Conservation (phyloP, 805 yeast genomes). For the Sugiyamaella chiloensis region DNA sequence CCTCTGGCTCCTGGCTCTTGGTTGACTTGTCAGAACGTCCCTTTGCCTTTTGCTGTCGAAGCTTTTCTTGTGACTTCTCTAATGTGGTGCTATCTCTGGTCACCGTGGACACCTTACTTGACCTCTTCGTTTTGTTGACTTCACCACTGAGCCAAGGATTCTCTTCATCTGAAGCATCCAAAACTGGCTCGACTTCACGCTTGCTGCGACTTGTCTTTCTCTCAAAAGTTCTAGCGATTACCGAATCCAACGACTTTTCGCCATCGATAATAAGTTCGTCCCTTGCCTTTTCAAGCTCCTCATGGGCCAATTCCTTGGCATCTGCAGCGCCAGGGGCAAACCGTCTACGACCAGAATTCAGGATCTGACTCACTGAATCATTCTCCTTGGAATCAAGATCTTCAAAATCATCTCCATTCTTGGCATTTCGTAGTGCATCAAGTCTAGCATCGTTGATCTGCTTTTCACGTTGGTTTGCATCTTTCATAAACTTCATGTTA, state of each 20-base stretch:
- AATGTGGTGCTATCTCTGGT: constrained; percentile 50
- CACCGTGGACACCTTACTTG: constrained; percentile 46
- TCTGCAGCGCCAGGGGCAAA: constrained; percentile 63
- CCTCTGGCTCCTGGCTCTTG: constrained; percentile 25
- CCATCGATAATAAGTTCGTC: constrained; percentile 25
- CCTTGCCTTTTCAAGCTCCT: constrained; percentile 28
- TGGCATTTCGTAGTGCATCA: constrained; percentile 47
- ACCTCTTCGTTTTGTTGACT: constrained; percentile 43
- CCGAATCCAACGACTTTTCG: constrained; percentile 9
- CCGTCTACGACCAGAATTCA: constrained; percentile 74
- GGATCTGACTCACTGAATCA: constrained; percentile 42
- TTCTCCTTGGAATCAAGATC: constrained; percentile 35
- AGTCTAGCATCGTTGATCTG: constrained; percentile 56
- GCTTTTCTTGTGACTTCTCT: constrained; percentile 39
- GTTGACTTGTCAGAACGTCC: constrained; percentile 25
- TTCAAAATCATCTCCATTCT: constrained; percentile 37
- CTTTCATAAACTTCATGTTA: constrained; percentile 93
- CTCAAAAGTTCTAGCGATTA: constrained; percentile 13
- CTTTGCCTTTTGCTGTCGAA: constrained; percentile 41
- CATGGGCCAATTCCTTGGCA: constrained; percentile 30
- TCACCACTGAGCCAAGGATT: constrained; percentile 37
- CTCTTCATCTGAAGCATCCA: constrained; percentile 17
- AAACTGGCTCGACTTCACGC: constrained; percentile 6
- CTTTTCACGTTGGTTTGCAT: constrained; percentile 71
- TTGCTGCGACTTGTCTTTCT: constrained; percentile 2